Percentiles rank a stretch among this genome's conserved stretches.
Evolutionary conservation across 257 asterid species (phyloP).

Genomic region (Plectranthus barbatus): DNA sequence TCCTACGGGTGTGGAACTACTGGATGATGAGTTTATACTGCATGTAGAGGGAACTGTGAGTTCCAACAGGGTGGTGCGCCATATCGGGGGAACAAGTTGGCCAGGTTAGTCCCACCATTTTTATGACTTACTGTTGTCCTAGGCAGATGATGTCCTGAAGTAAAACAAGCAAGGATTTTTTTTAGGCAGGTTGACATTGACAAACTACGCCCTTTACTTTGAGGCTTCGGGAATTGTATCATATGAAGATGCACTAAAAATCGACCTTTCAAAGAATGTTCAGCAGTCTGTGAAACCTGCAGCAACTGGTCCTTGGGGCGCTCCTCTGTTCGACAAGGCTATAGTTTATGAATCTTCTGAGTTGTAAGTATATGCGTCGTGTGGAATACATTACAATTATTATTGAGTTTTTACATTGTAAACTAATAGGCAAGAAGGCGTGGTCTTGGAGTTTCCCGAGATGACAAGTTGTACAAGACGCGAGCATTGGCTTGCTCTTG

Average conservation of each 20-base stretch:
- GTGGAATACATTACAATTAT: too few relatives aligned
- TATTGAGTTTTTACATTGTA: neutral
- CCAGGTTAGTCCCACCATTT: conserved; percentile 45
- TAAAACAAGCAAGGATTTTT: neutral
- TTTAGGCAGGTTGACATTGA: conserved; percentile 81
- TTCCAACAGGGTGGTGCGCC: conserved; percentile 82
- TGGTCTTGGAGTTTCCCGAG: conserved; percentile 82
- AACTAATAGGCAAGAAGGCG: conserved; percentile 48
- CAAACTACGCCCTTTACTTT: conserved; percentile 84
- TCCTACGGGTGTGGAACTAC: conserved; percentile 52
- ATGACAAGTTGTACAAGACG: conserved; percentile 90
- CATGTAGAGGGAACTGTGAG: conserved; percentile 87
- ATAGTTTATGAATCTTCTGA: conserved; percentile 60
- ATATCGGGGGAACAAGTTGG: conserved; percentile 95
- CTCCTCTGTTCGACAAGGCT: conserved; percentile 91
- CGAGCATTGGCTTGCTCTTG: conserved; percentile 81
- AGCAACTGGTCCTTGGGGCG: conserved; percentile 96
- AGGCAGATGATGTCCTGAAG: neutral
- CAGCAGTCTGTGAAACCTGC: conserved; percentile 49
- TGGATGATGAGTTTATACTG: conserved; percentile 67
- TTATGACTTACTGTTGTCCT: neutral
- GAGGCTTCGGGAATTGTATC: conserved; percentile 70
- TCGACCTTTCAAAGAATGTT: conserved; percentile 57
- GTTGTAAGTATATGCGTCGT: conserved; percentile 40
- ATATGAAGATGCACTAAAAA: conserved; percentile 64